phyloP scores from a whole-genome alignment of 2,329 filamentous ascomycete genomes.

The Thelonectria olida region DNA sequence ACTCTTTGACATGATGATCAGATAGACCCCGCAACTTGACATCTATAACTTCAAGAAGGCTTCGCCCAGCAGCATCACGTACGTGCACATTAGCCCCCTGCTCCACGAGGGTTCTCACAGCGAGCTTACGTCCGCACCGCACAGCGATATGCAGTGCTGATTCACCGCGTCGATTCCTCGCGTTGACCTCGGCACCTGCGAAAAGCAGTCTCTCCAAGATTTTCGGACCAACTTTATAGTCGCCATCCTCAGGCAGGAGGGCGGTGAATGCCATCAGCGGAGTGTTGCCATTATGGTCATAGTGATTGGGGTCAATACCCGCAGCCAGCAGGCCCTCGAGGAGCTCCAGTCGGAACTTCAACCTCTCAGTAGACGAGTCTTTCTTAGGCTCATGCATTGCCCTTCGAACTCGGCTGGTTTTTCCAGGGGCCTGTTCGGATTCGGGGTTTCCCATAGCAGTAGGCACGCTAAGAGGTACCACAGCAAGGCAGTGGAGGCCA shows the following conservation, averaged over 20 bases:
- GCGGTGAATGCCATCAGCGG: not conserved
- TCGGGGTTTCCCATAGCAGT: no score
- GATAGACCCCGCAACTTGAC: not conserved
- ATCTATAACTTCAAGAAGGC: not conserved
- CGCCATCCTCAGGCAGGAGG: not conserved
- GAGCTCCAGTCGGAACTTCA: no score
- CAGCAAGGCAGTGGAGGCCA: no score
- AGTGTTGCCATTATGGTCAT: not conserved
- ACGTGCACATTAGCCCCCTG: not conserved
- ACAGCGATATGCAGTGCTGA: not conserved
- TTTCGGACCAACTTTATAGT: not conserved
- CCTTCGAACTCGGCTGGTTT: no score
- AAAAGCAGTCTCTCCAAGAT: not conserved
- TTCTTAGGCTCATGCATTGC: not conserved
- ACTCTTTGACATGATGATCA: not conserved
- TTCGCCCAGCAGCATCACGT: not conserved
- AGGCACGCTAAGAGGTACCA: no score
- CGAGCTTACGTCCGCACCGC: not conserved
- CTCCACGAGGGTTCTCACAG: not conserved
- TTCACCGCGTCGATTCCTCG: not conserved
- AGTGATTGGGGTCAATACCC: not conserved
- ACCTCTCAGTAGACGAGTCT: not conserved
- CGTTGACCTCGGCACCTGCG: not conserved
- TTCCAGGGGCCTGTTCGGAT: no score
- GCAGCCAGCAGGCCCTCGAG: not conserved